Conservation (phyloP, 179 eudicot genomes). For the Beta macrorhiza region DNA sequence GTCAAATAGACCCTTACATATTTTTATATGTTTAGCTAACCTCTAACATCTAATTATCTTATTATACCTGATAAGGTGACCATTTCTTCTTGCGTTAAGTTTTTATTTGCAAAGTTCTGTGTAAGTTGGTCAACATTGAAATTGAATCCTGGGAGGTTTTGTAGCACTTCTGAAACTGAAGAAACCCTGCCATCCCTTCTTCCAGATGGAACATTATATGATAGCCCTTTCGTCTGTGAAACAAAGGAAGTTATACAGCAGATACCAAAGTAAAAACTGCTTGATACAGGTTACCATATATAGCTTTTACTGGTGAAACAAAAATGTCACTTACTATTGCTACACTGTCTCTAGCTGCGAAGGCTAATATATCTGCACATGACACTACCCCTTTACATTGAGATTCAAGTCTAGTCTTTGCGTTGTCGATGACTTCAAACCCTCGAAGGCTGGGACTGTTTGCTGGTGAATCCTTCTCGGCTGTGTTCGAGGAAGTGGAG, state of each 20-base stretch:
- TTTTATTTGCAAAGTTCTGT: constrained; percentile 51
- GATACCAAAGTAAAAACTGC: not conserved
- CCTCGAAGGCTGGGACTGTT: constrained; percentile 77
- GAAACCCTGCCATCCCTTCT: constrained; percentile 80
- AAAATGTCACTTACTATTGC: constrained; percentile 44
- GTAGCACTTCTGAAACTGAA: constrained; percentile 38
- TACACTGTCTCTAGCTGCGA: constrained; percentile 81
- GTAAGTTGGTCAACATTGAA: constrained; percentile 53
- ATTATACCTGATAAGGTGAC: constrained; percentile 69
- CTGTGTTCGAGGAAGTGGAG: constrained; percentile 58
- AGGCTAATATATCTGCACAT: constrained; percentile 90
- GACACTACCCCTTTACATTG: constrained; percentile 65
- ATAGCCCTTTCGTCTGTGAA: constrained; percentile 58
- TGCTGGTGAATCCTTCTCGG: constrained; percentile 77
- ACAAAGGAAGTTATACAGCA: not conserved
- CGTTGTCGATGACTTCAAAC: constrained; percentile 71
- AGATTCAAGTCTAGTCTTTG: constrained; percentile 64
- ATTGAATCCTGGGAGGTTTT: constrained; percentile 53
- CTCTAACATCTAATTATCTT: not conserved
- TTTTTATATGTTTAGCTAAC: not conserved
- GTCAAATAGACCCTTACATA: too few species aligned
- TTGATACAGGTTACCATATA: not conserved
- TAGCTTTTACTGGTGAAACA: not conserved
- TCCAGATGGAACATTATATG: constrained; percentile 73
- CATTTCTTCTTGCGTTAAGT: constrained; percentile 75